Conservation (phyloP, 2,329 filamentous ascomycete genomes). For the Trichocomaceae sp. region DNA sequence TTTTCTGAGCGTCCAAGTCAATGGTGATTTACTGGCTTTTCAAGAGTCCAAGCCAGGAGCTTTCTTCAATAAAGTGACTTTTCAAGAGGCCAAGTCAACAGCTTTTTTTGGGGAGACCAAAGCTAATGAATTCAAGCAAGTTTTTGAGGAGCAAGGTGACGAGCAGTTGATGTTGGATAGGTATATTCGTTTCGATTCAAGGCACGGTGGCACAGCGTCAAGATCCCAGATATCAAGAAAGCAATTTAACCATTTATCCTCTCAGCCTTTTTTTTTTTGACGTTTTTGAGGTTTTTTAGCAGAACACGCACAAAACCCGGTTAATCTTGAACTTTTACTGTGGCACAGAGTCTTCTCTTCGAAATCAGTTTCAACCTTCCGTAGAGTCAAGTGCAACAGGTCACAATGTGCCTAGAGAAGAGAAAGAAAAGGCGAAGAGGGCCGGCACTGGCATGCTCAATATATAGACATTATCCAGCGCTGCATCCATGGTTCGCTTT, state of each 20-base stretch:
- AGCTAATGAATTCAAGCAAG: background rate
- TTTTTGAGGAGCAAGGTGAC: background rate
- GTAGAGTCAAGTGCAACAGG: constrained; percentile 2
- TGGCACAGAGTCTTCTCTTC: constrained; percentile 1
- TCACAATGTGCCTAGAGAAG: constrained; percentile 4
- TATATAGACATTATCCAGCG: background rate
- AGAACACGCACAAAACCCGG: constrained; percentile 13
- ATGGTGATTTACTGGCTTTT: background rate
- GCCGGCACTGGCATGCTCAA: background rate
- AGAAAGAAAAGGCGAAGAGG: background rate
- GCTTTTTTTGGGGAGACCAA: background rate
- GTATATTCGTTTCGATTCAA: constrained; percentile 3
- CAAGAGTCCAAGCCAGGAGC: background rate
- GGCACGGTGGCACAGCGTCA: constrained; percentile 1
- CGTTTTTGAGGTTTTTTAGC: constrained; percentile 11
- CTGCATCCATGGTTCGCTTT: background rate
- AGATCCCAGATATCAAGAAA: constrained; percentile 14
- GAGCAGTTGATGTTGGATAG: background rate
- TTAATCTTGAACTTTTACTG: constrained; percentile 13
- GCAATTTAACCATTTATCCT: constrained; percentile 11
- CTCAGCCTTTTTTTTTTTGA: constrained; percentile 9
- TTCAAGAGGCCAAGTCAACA: background rate
- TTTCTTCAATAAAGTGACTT: background rate
- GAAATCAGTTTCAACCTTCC: constrained; percentile 7
- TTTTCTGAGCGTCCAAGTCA: background rate